phyloP scores from a whole-genome alignment of 768 basidiomycete species.

The Podaxis pistillaris region DNA sequence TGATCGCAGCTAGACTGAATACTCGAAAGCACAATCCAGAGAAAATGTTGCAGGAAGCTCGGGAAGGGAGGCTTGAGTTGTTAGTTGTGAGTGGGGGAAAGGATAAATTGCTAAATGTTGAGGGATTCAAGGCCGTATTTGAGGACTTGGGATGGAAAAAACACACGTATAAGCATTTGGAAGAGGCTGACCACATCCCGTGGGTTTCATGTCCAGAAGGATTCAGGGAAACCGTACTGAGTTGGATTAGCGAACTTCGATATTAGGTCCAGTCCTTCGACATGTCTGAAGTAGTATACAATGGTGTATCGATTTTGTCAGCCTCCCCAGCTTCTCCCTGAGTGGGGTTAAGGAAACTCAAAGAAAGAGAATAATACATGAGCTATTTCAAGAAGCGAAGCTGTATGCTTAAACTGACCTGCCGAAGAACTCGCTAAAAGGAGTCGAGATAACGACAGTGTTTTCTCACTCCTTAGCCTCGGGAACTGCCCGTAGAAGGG shows the following conservation, averaged over 20 bases:
- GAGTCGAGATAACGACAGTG: no score
- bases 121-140: slow-evolving; percentile 22
- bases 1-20: slow-evolving; percentile 20
- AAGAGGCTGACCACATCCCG: slow-evolving; percentile 28
- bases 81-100: slow-evolving; percentile 25
- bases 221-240: slow-evolving; percentile 23
- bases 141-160: slow-evolving; percentile 25
- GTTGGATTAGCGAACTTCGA: slow-evolving; percentile 18
- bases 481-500: no score
- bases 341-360: no score
- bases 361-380: no score
- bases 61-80: slow-evolving; percentile 23
- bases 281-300: background rate
- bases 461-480: no score
- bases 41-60: slow-evolving; percentile 24
- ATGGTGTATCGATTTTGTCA: background rate
- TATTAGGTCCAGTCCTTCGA: background rate
- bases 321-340: no score
- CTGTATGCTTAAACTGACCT: no score
- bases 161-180: slow-evolving; percentile 20
- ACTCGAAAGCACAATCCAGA: slow-evolving; percentile 24
- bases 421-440: no score
- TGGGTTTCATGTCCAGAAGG: slow-evolving; percentile 24
- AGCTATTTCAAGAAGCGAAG: no score
- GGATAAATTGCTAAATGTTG: slow-evolving; percentile 24